Evolutionary conservation across 768 basidiomycete species (phyloP).

Genomic region (Russula ochroleuca): DNA sequence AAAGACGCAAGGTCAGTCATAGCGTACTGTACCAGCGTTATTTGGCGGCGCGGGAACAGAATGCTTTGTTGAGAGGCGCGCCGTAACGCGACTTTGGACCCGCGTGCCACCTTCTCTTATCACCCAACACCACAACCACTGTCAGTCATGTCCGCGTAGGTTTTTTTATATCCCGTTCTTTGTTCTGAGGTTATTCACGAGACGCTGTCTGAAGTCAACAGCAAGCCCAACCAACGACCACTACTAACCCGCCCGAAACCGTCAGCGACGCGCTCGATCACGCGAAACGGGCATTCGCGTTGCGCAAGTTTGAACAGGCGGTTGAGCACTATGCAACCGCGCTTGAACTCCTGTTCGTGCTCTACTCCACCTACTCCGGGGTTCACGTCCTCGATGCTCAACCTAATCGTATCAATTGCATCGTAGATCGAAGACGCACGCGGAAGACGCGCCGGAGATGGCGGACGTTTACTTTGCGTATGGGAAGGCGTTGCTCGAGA

Average conservation of each 20-base stretch:
- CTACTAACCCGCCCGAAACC: conserved; percentile 27
- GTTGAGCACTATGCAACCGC: conserved; percentile 81
- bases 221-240: not conserved
- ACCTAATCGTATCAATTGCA: not conserved
- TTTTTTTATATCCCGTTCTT: conserved; percentile 3
- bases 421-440: conserved; percentile 63
- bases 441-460: conserved; percentile 76
- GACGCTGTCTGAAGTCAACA: conserved; percentile 3
- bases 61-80: not conserved
- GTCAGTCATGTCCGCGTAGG: conserved; percentile 23
- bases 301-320: conserved; percentile 81
- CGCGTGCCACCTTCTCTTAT: not conserved
- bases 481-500: conserved; percentile 89
- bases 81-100: not conserved
- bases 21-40: no score
- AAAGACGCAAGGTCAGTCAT: no score
- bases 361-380: conserved; percentile 6
- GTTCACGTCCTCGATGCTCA: no score
- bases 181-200: not conserved
- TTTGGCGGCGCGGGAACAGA: conserved; percentile 14
- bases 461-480: conserved; percentile 90
- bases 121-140: not conserved
- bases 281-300: conserved; percentile 84
- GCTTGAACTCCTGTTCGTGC: conserved; percentile 73
- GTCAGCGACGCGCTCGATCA: conserved; percentile 65